Evolutionary conservation across 257 asterid species (phyloP), one percentile per base, ranked within the genome.

Genomic region (Capsicum rhomboideum): DNA sequence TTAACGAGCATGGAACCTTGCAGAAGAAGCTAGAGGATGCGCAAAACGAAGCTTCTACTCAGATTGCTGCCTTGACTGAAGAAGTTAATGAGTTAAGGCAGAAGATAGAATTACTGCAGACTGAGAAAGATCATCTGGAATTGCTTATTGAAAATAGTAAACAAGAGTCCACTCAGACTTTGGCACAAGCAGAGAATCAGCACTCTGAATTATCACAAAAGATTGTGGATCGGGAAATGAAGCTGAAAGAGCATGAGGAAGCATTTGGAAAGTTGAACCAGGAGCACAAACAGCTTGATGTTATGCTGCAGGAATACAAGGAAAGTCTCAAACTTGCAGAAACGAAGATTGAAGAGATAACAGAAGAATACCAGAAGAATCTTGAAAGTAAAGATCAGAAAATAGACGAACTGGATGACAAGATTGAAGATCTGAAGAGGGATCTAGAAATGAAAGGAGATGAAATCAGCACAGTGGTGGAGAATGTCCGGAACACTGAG

Each of bases 391-490:
- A 88, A 88, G 83, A 77, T 83, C 89, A 88, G 80, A 92, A 91
- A 80, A 83, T 92, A 77, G 31, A 86, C 61, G 92, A 89, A 86
- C 85, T 94, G 89, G 96, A 94, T 68, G 93, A 84, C 67, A 77
- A 64, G 21, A 88, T 91, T 14, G 98, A 93, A 37, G 98, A 91
- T 37, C 89, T 95, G 77, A 91, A 84, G 86, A 83, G 89, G 44
- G 98, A 95, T 37, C 84, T 93, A 63, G 99, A 95, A 89, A 97
- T 97, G 96, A 97, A 93, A 89, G 93, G 12, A 37, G 99, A 97
- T 63, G 98, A 95, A 83, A 78, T 91, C 34, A 85, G 88, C 59
- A 86, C 93, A 49, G 59, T 95, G 88, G 77, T 78, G 71, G 97
- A 95, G 82, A 91, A 91, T 71, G 90, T 97, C 68, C 90, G 95